A percentile compares a stretch with the other conserved stretches of the same genome.
Conservation (phyloP, 2,329 filamentous ascomycete species). For the Acephala macrosclerotiorum region DNA sequence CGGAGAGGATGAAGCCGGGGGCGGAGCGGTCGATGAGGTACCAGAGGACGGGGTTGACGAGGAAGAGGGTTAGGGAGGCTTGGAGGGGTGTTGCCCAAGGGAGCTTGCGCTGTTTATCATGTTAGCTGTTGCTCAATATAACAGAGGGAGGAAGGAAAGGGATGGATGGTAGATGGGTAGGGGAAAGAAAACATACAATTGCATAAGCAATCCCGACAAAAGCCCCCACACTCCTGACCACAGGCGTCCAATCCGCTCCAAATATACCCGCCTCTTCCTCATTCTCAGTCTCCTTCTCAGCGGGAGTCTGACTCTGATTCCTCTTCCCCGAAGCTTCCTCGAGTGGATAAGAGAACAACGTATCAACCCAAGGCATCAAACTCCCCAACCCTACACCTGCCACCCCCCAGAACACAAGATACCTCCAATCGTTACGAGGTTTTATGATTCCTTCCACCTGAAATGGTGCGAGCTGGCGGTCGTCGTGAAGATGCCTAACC, state of each 20-base stretch:
- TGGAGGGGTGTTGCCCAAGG: constrained; percentile 97
- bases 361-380: constrained; percentile 84
- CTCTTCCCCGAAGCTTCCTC: constrained; percentile 31
- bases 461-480: constrained; percentile 68
- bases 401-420: constrained; percentile 82
- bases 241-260: constrained; percentile 77
- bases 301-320: constrained; percentile 31
- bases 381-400: constrained; percentile 81
- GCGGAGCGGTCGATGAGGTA: constrained; percentile 93
- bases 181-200: constrained; percentile 71
- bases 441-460: constrained; percentile 55
- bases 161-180: background rate
- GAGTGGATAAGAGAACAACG: constrained; percentile 67
- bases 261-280: constrained; percentile 45
- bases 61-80: constrained; percentile 84
- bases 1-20: constrained; percentile 82
- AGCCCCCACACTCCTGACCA: constrained; percentile 72
- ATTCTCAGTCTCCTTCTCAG: constrained; percentile 35
- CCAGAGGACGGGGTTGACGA: constrained; percentile 94
- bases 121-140: constrained; percentile 21
- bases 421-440: constrained; percentile 63
- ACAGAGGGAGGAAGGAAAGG: background rate
- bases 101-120: constrained; percentile 72
- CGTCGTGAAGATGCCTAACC: constrained; percentile 80
- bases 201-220: constrained; percentile 79